Evolutionary conservation across 2,329 filamentous ascomycete species (phyloP).

Genomic region (Aspergillus carbonarius): DNA sequence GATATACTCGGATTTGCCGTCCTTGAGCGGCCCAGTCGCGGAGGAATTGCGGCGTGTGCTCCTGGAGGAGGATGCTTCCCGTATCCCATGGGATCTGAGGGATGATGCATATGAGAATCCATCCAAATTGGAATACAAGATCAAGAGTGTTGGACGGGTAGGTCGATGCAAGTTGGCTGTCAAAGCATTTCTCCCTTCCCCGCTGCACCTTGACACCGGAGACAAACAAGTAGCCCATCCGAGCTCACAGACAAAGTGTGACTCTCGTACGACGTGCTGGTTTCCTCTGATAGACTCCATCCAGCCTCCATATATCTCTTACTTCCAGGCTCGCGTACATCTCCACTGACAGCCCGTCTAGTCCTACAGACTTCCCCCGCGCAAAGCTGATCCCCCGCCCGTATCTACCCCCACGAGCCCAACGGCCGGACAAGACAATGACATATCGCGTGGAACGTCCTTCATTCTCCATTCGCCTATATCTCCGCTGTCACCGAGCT

Average conservation of each 20-base stretch:
- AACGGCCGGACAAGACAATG: conserved; percentile 48
- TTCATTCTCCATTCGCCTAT: conserved; percentile 81
- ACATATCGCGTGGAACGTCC: conserved; percentile 47
- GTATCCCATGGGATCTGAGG: conserved; percentile 66
- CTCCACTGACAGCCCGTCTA: conserved; percentile 24
- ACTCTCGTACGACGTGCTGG: not conserved
- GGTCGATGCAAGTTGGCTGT: conserved; percentile 39
- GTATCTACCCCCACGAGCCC: conserved; percentile 50
- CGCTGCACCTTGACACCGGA: not conserved
- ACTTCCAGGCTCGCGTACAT: not conserved
- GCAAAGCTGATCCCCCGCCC: conserved; percentile 62
- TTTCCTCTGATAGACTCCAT: not conserved
- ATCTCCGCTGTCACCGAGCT: conserved; percentile 82
- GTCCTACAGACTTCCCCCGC: conserved; percentile 59
- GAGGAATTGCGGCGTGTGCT: conserved; percentile 66
- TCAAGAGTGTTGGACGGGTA: conserved; percentile 80
- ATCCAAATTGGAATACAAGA: conserved; percentile 60
- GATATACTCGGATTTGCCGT: conserved; percentile 69
- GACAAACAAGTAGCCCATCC: not conserved
- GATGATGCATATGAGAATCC: conserved; percentile 49
- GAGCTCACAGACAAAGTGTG: not conserved
- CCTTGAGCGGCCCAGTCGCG: conserved; percentile 64
- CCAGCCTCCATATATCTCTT: not conserved
- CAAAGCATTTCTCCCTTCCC: not conserved
- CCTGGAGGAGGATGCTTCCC: conserved; percentile 62